phyloP scores from a whole-genome alignment of 805 yeast species.

The Candida germanica region DNA sequence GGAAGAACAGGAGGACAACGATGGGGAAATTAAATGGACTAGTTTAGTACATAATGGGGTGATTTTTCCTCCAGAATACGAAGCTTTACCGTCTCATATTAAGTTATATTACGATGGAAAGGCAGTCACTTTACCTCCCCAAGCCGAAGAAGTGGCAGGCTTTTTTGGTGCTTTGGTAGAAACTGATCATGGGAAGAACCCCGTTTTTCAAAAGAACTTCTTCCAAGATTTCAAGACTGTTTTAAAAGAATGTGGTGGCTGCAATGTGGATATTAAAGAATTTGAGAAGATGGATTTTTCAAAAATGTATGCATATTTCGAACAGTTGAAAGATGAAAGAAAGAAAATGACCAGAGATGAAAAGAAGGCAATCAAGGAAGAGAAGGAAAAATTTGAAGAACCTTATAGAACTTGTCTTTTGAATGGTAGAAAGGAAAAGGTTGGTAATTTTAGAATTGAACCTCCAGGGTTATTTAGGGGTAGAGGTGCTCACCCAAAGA shows the following conservation, averaged over 20 bases:
- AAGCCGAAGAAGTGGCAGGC: slow-evolving; percentile 96
- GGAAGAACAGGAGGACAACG: slow-evolving; percentile 87
- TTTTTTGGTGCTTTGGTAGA: slow-evolving; percentile 87
- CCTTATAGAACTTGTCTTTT: slow-evolving; percentile 74
- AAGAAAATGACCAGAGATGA: slow-evolving; percentile 68
- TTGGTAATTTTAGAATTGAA: slow-evolving; percentile 91
- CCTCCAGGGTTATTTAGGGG: slow-evolving; percentile 97
- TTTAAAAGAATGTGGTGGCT: slow-evolving; percentile 67
- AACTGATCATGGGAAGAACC: slow-evolving; percentile 84
- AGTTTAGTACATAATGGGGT: slow-evolving; percentile 87
- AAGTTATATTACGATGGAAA: slow-evolving; percentile 73
- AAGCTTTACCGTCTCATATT: slow-evolving; percentile 75
- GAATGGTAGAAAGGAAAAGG: slow-evolving; percentile 87
- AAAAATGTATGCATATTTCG: slow-evolving; percentile 70
- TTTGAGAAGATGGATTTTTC: slow-evolving; percentile 77
- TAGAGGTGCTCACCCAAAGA: slow-evolving; percentile 95
- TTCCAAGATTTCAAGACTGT: slow-evolving; percentile 74
- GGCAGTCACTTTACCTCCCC: slow-evolving; percentile 70
- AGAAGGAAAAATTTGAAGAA: slow-evolving; percentile 74
- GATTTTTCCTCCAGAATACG: slow-evolving; percentile 88
- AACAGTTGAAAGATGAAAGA: slow-evolving; percentile 65
- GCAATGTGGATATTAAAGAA: slow-evolving; percentile 43
- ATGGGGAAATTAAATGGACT: slow-evolving; percentile 82
- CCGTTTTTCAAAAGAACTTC: slow-evolving; percentile 82
- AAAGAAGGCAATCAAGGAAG: slow-evolving; percentile 68